A percentile compares a stretch with the other conserved stretches of the same genome.
Evolutionary conservation across 2,329 filamentous ascomycete species (phyloP).

Genomic region (Xylariaceae sp.): DNA sequence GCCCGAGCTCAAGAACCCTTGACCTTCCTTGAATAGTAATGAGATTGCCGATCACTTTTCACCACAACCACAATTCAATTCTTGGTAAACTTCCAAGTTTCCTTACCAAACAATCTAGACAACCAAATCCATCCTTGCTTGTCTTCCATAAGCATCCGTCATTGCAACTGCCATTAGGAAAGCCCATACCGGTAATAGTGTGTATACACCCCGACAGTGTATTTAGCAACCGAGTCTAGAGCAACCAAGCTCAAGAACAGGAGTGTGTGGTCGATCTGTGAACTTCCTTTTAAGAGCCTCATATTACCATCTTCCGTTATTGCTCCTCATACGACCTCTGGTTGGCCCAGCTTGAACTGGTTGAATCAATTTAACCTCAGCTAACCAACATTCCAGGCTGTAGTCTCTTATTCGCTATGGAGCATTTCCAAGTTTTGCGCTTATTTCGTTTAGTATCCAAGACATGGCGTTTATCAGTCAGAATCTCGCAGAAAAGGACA

Average conservation of each 20-base stretch:
- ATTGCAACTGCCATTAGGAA: no score
- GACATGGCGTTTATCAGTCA: background rate
- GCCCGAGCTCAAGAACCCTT: constrained; percentile 3
- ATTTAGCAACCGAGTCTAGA: no score
- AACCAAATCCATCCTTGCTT: no score
- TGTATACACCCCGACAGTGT: no score
- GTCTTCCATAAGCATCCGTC: no score
- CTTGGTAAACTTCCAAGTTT: no score
- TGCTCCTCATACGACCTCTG: background rate
- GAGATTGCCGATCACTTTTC: constrained; percentile 15
- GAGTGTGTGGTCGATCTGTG: no score
- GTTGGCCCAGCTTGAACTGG: background rate
- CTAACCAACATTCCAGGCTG: background rate
- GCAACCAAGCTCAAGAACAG: no score
- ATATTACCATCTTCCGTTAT: background rate
- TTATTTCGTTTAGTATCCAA: background rate
- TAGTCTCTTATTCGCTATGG: background rate
- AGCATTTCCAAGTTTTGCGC: background rate
- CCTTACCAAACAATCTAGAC: no score
- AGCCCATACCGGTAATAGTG: no score
- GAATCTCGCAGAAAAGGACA: background rate
- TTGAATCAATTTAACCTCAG: background rate
- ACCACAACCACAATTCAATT: no score
- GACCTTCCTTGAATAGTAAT: constrained; percentile 21
- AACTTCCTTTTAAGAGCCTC: constrained; percentile 21